Conservation (phyloP, 2,329 filamentous ascomycete genomes). For the Trichoderma sp. region DNA sequence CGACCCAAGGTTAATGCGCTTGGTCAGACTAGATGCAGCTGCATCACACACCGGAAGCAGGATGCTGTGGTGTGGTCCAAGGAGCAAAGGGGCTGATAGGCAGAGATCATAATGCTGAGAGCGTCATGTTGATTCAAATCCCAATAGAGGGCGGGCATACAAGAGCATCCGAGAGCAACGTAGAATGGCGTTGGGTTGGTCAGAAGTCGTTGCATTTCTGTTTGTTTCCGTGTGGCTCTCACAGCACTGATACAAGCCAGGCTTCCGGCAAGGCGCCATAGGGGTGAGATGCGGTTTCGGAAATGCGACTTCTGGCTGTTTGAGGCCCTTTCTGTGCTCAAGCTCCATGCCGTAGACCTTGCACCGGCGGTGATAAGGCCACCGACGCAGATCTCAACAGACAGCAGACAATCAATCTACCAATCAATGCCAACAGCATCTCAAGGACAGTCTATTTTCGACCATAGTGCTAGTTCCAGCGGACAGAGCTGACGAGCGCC, state of each 20-base stretch:
- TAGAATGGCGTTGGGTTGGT: conserved; percentile 44
- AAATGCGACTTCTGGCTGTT: conserved; percentile 50
- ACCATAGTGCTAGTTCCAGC: conserved; percentile 64
- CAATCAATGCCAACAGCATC: conserved; percentile 35
- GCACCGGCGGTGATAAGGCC: conserved; percentile 13
- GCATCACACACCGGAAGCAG: conserved; percentile 50
- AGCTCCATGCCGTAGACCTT: conserved; percentile 37
- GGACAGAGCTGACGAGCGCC: conserved; percentile 72
- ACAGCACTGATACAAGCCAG: conserved; percentile 36
- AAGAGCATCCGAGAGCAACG: conserved; percentile 48
- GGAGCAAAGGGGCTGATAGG: conserved; percentile 38
- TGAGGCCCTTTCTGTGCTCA: conserved; percentile 51
- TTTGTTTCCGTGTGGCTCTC: conserved; percentile 47
- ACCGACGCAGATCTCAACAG: conserved; percentile 22
- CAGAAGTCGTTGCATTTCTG: conserved; percentile 44
- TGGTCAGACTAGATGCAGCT: conserved; percentile 52
- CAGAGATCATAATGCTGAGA: conserved; percentile 23
- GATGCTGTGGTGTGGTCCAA: conserved; percentile 45
- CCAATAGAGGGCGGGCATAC: conserved; percentile 19
- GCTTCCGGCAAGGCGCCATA: conserved; percentile 50
- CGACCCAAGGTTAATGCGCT: conserved; percentile 58
- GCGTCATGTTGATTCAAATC: background rate
- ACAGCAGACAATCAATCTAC: conserved; percentile 29
- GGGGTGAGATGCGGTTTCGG: conserved; percentile 31
- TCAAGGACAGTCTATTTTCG: conserved; percentile 43